These are phyloP conservation scores for Pseudocohnilembus persalinus DNA, from an alignment of 169 alveolate genomes.

Conservation along the genomic window DNA sequence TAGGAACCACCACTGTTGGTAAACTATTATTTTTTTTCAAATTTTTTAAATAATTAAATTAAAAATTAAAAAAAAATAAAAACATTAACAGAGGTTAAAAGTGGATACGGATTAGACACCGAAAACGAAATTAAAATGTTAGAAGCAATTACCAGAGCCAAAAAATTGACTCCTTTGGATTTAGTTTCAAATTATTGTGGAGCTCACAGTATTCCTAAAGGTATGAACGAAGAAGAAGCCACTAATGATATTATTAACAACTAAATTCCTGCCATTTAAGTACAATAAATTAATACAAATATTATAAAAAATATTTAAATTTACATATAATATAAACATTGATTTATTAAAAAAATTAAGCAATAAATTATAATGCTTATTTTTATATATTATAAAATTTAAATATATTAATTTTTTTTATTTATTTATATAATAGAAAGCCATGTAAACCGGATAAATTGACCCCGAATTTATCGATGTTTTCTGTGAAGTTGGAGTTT, in stretches of 20 bases:
- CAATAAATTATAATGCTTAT: no score
- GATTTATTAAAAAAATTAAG: no score
- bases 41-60: no score
- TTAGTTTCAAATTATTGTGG: constrained; percentile 35
- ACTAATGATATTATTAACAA: constrained; percentile 19
- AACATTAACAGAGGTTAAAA: constrained; percentile 23
- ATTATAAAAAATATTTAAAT: no score
- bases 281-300: no score
- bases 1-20: constrained; percentile 36
- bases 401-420: no score
- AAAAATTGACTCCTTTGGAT: constrained; percentile 4
- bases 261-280: constrained; percentile 23
- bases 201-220: constrained; percentile 39
- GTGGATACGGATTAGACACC: constrained; percentile 38
- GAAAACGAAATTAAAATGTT: constrained; percentile 35
- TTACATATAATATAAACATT: no score
- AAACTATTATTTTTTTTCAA: no score
- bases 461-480: constrained; percentile 47
- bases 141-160: constrained; percentile 26
- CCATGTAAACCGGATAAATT: constrained; percentile 21
- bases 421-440: no score
- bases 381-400: no score
- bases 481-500: constrained; percentile 41
- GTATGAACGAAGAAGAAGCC: constrained; percentile 32
- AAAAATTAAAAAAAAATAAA: no score